Conservation (phyloP, 1,284 basidiomycete genomes). For the Golubevia sp. region DNA sequence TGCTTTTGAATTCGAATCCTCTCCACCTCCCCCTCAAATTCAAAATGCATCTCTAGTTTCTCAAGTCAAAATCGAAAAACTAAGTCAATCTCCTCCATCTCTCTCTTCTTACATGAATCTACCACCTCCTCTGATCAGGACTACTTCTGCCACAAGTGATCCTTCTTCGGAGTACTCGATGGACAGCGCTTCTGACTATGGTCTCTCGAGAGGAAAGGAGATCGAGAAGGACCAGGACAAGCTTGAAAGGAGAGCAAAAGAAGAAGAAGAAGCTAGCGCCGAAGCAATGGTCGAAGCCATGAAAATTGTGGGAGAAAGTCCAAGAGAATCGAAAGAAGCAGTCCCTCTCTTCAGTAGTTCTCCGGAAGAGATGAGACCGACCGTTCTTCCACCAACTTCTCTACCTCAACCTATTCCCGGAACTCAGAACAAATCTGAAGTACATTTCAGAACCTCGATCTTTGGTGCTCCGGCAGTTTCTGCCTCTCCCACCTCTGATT, state of each 20-base stretch:
- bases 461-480: neutral
- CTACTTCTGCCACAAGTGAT: neutral
- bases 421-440: neutral
- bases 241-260: neutral
- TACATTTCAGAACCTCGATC: neutral
- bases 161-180: neutral
- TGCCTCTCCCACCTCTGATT: neutral
- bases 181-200: neutral
- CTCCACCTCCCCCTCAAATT: neutral
- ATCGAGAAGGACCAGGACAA: neutral
- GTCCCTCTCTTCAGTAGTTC: neutral
- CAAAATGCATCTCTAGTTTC: neutral
- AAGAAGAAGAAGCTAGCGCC: neutral
- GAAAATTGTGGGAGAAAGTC: neutral
- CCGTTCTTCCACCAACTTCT: neutral
- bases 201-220: neutral
- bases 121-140: neutral
- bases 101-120: neutral
- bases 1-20: too few relatives aligned
- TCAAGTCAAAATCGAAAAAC: neutral
- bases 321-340: neutral
- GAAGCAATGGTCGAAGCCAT: neutral
- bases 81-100: neutral
- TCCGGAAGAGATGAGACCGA: neutral
- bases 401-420: neutral